Evolutionary conservation across 2,329 filamentous ascomycete species (phyloP).

Genomic region (Phyllosticta citrichinensis): DNA sequence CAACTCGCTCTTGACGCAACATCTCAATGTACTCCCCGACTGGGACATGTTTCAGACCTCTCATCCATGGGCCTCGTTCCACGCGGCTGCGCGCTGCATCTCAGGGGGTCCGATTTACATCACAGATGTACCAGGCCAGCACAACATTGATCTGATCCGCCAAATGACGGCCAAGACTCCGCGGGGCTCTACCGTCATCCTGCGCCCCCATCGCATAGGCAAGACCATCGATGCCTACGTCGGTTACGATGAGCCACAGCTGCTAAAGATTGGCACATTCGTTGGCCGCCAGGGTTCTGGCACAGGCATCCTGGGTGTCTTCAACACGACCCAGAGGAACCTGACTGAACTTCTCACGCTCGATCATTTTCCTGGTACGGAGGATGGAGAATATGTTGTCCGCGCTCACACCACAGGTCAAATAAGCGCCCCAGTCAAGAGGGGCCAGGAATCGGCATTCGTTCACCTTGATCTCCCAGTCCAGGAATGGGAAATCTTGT

Average conservation of each 20-base stretch:
- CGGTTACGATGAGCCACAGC: slow-evolving; percentile 58
- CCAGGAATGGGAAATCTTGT: slow-evolving; percentile 71
- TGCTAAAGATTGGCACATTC: slow-evolving; percentile 73
- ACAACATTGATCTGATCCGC: slow-evolving; percentile 63
- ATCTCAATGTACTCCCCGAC: slow-evolving; percentile 80
- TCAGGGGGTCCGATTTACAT: slow-evolving; percentile 91
- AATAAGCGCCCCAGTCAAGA: slow-evolving; percentile 44
- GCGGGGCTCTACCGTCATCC: slow-evolving; percentile 59
- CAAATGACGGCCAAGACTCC: slow-evolving; percentile 73
- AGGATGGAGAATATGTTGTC: slow-evolving; percentile 56
- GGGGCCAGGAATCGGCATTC: slow-evolving; percentile 36
- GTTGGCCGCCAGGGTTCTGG: slow-evolving; percentile 59
- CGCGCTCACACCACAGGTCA: slow-evolving; percentile 59
- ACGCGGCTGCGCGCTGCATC: slow-evolving; percentile 81
- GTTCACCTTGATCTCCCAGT: slow-evolving; percentile 53
- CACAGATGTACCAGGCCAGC: slow-evolving; percentile 76
- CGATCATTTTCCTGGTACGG: slow-evolving; percentile 61
- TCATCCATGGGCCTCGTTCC: slow-evolving; percentile 65
- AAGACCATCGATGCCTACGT: slow-evolving; percentile 65
- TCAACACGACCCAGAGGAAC: slow-evolving; percentile 61
- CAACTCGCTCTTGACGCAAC: slow-evolving; percentile 70
- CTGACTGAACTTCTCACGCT: slow-evolving; percentile 62
- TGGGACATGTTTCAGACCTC: slow-evolving; percentile 67
- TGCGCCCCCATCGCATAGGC: slow-evolving; percentile 67
- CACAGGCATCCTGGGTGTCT: slow-evolving; percentile 69